These are phyloP conservation scores for Ustilaginoidea virens DNA, from an alignment of 2,329 filamentous ascomycete species.

Conservation along the genomic window DNA sequence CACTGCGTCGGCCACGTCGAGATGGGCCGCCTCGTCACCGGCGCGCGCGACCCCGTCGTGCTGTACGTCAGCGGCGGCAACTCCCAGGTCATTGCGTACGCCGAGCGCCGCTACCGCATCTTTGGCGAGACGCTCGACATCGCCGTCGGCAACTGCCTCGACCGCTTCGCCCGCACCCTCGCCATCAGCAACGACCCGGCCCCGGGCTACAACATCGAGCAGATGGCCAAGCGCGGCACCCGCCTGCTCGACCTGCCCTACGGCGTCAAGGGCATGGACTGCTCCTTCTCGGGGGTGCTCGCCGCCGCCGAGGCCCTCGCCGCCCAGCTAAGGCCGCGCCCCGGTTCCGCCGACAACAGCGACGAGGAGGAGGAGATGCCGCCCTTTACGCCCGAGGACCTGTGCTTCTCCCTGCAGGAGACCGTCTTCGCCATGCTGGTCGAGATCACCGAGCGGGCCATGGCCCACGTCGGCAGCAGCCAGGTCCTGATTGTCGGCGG, in stretches of 20 bases:
- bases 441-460: slow-evolving; percentile 94
- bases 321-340: slow-evolving; percentile 36
- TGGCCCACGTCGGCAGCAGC: slow-evolving; percentile 86
- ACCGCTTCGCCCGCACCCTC: slow-evolving; percentile 85
- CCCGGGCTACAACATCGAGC: slow-evolving; percentile 95
- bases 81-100: slow-evolving; percentile 95
- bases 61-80: slow-evolving; percentile 93
- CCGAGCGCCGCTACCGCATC: slow-evolving; percentile 85
- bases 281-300: slow-evolving; percentile 85
- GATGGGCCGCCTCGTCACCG: slow-evolving; percentile 90
- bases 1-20: slow-evolving; percentile 98
- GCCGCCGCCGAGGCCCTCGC: slow-evolving; percentile 71
- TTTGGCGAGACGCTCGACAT: slow-evolving; percentile 97
- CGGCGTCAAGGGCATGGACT: slow-evolving; percentile 97
- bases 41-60: slow-evolving; percentile 81
- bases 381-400: slow-evolving; percentile 61
- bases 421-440: slow-evolving; percentile 95
- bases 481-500: slow-evolving; percentile 94
- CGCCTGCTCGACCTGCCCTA: slow-evolving; percentile 80
- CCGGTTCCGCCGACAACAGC: not conserved
- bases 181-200: slow-evolving; percentile 90
- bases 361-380: slow-evolving; percentile 32
- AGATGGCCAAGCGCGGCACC: slow-evolving; percentile 62
- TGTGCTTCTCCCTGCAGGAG: slow-evolving; percentile 92
- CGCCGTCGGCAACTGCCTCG: slow-evolving; percentile 92